Evolutionary conservation across 2,329 filamentous ascomycete species (phyloP), one percentile per base, ranked within the genome.

Genomic region (Diaporthe citri): DNA sequence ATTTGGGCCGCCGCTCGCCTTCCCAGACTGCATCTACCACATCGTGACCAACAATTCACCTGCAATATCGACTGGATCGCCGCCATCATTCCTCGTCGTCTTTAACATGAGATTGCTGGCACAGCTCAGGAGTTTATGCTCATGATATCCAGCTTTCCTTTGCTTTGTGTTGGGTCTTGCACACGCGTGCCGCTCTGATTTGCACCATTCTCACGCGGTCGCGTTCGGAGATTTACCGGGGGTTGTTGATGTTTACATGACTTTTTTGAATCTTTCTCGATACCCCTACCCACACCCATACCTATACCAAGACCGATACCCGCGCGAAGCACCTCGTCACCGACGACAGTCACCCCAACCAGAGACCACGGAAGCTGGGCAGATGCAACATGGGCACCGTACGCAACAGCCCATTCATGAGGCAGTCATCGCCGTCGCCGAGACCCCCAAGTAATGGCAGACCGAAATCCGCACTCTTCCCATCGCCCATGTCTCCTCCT

Each of bases 341-440:
- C 56, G 34, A 34, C 57, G 34, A 60, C 74, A 67, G 22, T 41
- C 46, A 56, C 22, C 7, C 55, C 62, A 20, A 28, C 41, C 17
- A 41, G 5, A 48, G 25, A 39, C 51, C 51, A 70, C 72, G 20
- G 22, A 70, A 2, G 36, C 12, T 39, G 59, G 43, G 17, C 51
- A 66, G 2, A 55, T 73, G 62, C 57, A 71, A 59, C 8, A 77
- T 77, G 76, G 76, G 76, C 83, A 90, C 92, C 79, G 90, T 93
- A 82, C 94, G 95, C 80, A 94, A 92, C 82, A 96, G 95, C 85
- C 94, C 94, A 22, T 97, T 98, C 82, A 88, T 89, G 76, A 90
- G 95, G 81, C 91, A 91, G 71, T 86, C 88, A 59, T 93, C 94
- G 22, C 89, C 93, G 31, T 94, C 94, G 43, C 90, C 93, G 56